A percentile compares a stretch with the other conserved stretches of the same genome.
These are phyloP conservation scores for Cyberlindnera suaveolens DNA, from an alignment of 805 yeast species.

Conservation along the genomic window DNA sequence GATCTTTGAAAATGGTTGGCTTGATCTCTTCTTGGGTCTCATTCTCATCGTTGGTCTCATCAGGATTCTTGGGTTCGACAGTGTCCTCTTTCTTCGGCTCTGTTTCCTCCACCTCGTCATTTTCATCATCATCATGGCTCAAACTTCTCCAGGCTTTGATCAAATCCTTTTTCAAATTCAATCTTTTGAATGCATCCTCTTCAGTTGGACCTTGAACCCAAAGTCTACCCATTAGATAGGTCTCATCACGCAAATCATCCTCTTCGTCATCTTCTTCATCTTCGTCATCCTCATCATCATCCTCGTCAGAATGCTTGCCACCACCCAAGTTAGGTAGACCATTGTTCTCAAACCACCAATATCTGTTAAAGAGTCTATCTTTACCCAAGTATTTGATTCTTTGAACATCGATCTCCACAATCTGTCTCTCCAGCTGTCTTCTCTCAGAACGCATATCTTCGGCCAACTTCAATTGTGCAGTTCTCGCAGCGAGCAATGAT, in stretches of 20 bases:
- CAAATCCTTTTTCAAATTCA: constrained; percentile 26
- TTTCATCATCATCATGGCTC: constrained; percentile 13
- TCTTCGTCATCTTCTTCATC: constrained; percentile 39
- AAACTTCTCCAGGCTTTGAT: constrained; percentile 24
- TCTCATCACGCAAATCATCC: constrained; percentile 40
- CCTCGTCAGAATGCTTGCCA: constrained; percentile 24
- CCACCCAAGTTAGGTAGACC: constrained; percentile 60
- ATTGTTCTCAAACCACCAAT: constrained; percentile 92
- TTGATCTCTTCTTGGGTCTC: constrained; percentile 20
- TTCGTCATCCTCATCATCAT: constrained; percentile 27
- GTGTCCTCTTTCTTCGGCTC: neutral
- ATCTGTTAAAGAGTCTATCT: constrained; percentile 78
- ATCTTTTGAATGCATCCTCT: constrained; percentile 34
- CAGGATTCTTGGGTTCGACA: constrained; percentile 9
- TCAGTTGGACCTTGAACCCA: constrained; percentile 88
- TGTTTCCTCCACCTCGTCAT: constrained; percentile 16
- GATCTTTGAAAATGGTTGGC: constrained; percentile 3
- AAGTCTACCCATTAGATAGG: constrained; percentile 73
- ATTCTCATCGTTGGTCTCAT: constrained; percentile 20
- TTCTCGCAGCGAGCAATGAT: constrained; percentile 38
- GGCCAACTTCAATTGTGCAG: constrained; percentile 29
- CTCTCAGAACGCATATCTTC: constrained; percentile 44
- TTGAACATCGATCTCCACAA: constrained; percentile 71
- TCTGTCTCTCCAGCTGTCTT: constrained; percentile 48
- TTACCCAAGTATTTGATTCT: constrained; percentile 71